Evolutionary conservation across 108 stramenopile genomes (phyloP), one percentile per base, ranked within the genome.

Genomic region (Licmophora abbreviata): DNA sequence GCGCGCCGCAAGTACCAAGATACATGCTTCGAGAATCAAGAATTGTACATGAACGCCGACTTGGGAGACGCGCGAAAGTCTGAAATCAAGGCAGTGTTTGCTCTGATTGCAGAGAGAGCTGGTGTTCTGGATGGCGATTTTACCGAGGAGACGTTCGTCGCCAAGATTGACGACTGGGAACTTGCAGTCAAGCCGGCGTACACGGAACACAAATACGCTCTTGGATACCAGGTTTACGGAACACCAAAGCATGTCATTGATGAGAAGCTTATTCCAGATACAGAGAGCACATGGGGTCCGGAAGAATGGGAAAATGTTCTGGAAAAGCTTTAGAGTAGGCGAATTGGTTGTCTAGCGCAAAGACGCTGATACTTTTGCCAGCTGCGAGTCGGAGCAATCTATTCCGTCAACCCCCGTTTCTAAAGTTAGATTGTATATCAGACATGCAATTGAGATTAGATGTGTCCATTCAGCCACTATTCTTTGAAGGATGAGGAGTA

Each of bases 211-310:
- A 69, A 69, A 46, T n/a, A 46, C 14, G 68, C 68, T 4, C 29
- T 69, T 31, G 57, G 49, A 4, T 36, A 56, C 48, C 45, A 54
- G 11, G 68, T 69, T 2, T 61, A 44, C 36, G 51, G 42, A 18
- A 54, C 65, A 2, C 65, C 65, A 12, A 56, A 59, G 28, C 51
- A 66, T 48, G 65, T 66, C 5, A 56, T 66, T 34, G 42, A 66
- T 17, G 65, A 38, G 1, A 54, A 54, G 29, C 25, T 66, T 18
- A 33, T 66, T 9, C 42, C 40, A 17, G 58, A 53, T 18, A 66
- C 58, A 34, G 65, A 66, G 20, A 66, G 65, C 41, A 22, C 58
- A 9, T 66, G 65, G 65, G 58, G 65, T n/a, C 30, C 40, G 17
- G 58, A 66, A n/a, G 58, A 66, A 44, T 66, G 48, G 55, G 35